A percentile compares a stretch with the other conserved stretches of the same genome.
Evolutionary conservation across 208 protist genomes (phyloP).

Genomic region (Angomonas deanei): DNA sequence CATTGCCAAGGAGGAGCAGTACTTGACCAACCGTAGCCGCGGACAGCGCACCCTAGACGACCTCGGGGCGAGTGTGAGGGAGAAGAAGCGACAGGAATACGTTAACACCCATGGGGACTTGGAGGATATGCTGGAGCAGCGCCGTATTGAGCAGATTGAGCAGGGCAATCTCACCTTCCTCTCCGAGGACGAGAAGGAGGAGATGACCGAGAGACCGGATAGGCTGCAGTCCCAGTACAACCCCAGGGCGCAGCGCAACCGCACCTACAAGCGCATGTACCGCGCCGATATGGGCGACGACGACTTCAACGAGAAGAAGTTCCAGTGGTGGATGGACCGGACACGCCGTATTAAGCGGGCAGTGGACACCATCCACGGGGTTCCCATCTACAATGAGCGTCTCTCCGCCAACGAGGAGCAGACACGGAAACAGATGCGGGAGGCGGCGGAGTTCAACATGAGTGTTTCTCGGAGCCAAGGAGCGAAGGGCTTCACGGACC

Average conservation of each 20-base stretch:
- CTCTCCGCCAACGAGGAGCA: conserved; percentile 79
- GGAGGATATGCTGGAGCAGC: conserved; percentile 74
- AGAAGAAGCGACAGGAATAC: conserved; percentile 42
- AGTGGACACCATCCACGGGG: conserved; percentile 77
- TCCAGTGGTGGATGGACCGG: conserved; percentile 83
- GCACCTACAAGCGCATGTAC: conserved; percentile 61
- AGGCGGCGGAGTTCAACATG: conserved; percentile 82
- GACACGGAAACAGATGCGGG: conserved; percentile 75
- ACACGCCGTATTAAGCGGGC: conserved; percentile 68
- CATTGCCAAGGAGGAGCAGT: conserved; percentile 67
- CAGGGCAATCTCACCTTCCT: conserved; percentile 27
- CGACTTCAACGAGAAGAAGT: conserved; percentile 49
- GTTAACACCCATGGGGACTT: conserved; percentile 42
- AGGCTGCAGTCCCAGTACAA: conserved; percentile 37
- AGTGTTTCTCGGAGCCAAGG: conserved; percentile 53
- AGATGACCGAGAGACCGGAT: conserved; percentile 46
- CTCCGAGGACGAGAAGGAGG: conserved; percentile 29
- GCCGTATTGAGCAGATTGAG: conserved; percentile 71
- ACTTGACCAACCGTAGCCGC: conserved; percentile 63
- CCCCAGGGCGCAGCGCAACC: conserved; percentile 27
- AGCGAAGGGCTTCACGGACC: conserved; percentile 81
- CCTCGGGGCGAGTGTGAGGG: conserved; percentile 60
- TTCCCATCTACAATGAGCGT: conserved; percentile 82
- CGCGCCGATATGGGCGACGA: conserved; percentile 65
- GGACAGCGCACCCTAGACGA: conserved; percentile 75